Percentiles rank a stretch among this genome's conserved stretches.
Evolutionary conservation across 1,284 basidiomycete species (phyloP).

Genomic region (Vanrija humicola): DNA sequence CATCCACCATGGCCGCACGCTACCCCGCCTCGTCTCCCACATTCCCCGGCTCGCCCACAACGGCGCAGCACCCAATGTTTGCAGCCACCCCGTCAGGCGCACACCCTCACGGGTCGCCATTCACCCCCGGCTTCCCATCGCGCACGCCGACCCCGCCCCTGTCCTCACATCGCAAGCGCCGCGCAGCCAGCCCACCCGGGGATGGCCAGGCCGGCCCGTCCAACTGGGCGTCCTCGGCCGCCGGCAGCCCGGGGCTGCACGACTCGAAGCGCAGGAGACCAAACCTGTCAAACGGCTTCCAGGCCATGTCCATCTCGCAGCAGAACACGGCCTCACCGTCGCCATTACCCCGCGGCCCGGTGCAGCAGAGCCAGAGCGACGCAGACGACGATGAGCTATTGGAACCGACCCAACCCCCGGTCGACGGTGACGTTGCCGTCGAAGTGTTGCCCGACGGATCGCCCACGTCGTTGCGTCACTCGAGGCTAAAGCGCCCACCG

Average conservation of each 20-base stretch:
- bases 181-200: background rate
- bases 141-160: background rate
- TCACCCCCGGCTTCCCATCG: background rate
- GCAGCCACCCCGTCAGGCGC: no score
- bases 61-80: no score
- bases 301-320: constrained; percentile 28
- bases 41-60: no score
- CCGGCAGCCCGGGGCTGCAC: background rate
- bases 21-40: no score
- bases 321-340: background rate
- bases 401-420: constrained; percentile 8
- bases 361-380: constrained; percentile 6
- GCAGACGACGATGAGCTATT: constrained; percentile 10
- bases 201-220: background rate
- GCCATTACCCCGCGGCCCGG: background rate
- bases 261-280: constrained; percentile 32
- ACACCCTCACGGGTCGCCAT: background rate
- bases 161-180: background rate
- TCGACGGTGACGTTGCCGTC: constrained; percentile 19
- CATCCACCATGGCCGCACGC: background rate
- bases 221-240: no score
- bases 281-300: constrained; percentile 40
- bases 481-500: background rate
- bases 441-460: constrained; percentile 20
- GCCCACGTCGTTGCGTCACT: constrained; percentile 11